Evolutionary conservation across 176 grass and related monocot species (phyloP), one percentile per base, ranked within the genome.

Genomic region (Pontederia crassipes): DNA sequence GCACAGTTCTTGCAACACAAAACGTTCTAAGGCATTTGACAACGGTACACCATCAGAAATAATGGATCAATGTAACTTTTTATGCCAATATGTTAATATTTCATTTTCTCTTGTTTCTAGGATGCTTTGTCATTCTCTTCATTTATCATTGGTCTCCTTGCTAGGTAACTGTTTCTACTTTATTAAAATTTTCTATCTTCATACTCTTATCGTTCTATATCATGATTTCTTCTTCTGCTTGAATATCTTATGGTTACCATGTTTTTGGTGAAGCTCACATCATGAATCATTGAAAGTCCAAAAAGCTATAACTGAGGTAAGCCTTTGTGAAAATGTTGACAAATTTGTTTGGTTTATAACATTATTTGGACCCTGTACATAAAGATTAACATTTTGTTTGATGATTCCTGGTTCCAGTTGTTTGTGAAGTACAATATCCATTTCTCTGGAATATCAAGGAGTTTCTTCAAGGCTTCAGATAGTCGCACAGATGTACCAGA

Each of bases 341-440:
- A 56, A 15, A 18, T 32, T 24, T 14, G 48, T 57, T 65, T 53
- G 17, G 49, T 74, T 68, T 67, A 8, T 24, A 40, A 61, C 55
- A 73, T 15, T 75, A 59, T 53, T 48, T 79, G 75, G 45, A 65
- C 18, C 79, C 45, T 52, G 52, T 74, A 29, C 2, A 40, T 40
- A 40, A 40, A 40, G 32, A 40, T 40, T 40, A 40, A 40, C 32
- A 40, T 40, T 4, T 40, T 40, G 32, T 40, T 40, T 7, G 2
- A 40, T 15, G 79, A 17, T 76, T 62, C 48, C 17, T 45, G 12
- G 48, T 72, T 65, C 48, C 81, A 97, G 92, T 76, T 97, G 72
- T 97, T 97, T 83, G 81, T 97, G 75, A 85, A 78, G 66, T 97
- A 88, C 75, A 97, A 97, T 48, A 91, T 87, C 75, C 81, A 73